Percentiles rank a stretch among this genome's conserved stretches.
Conservation (phyloP, 345 rosid species). For the Eutrema yunnanense region DNA sequence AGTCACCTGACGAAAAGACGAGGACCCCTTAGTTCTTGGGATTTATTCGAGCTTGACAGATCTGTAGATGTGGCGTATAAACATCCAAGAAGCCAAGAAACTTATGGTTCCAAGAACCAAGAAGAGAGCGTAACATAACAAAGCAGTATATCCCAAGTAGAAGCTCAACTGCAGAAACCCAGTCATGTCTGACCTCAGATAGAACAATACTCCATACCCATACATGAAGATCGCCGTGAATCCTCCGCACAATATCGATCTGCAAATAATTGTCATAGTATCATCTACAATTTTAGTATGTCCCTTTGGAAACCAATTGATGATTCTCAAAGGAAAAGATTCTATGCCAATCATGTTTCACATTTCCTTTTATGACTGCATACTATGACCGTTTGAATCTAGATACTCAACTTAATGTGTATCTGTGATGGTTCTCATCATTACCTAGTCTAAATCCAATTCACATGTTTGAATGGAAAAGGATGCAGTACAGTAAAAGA, state of each 20-base stretch:
- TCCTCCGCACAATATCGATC: slow-evolving; percentile 67
- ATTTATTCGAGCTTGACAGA: slow-evolving; percentile 44
- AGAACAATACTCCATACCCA: slow-evolving; percentile 58
- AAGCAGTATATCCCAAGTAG: slow-evolving; percentile 62
- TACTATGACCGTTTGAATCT: background rate
- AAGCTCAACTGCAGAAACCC: slow-evolving; percentile 64
- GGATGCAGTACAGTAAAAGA: background rate
- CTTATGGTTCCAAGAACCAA: slow-evolving; percentile 63
- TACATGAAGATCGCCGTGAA: slow-evolving; percentile 65
- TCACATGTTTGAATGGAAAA: background rate
- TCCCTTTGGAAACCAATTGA: background rate
- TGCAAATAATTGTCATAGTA: slow-evolving; percentile 26
- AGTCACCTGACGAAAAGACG: background rate
- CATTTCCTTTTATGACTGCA: background rate
- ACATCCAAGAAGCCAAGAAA: slow-evolving; percentile 55
- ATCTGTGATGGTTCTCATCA: background rate
- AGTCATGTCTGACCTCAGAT: slow-evolving; percentile 55
- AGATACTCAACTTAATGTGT: background rate
- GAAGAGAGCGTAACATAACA: slow-evolving; percentile 67
- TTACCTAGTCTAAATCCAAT: background rate
- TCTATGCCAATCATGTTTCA: background rate
- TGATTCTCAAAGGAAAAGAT: background rate
- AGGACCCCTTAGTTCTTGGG: background rate
- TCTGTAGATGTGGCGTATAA: slow-evolving; percentile 49
- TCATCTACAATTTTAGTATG: background rate